Conservation (phyloP, 1,139 yeast genomes). For the Tardiomyces blankii region DNA sequence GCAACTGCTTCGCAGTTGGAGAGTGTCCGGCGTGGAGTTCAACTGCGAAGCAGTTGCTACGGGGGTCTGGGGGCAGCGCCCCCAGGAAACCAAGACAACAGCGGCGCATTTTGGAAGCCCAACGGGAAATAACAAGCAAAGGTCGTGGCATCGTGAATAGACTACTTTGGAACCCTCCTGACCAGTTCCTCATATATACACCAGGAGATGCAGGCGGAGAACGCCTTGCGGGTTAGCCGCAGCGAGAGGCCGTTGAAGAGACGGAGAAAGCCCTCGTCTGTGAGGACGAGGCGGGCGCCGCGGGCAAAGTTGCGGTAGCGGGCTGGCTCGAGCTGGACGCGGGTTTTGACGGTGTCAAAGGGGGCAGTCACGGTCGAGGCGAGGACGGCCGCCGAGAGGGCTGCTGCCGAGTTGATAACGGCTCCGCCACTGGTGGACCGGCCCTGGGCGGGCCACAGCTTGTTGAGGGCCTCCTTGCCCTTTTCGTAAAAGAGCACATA, state of each 20-base stretch:
- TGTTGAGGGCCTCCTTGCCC: constrained; percentile 38
- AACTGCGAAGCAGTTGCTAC: no score
- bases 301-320: constrained; percentile 31
- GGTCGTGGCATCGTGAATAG: background rate
- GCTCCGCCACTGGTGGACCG: constrained; percentile 36
- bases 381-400: constrained; percentile 60
- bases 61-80: no score
- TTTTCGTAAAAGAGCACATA: constrained; percentile 79
- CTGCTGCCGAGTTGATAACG: constrained; percentile 56
- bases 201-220: constrained; percentile 96
- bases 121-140: background rate
- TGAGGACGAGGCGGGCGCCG: constrained; percentile 31
- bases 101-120: no score
- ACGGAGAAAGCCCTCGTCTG: constrained; percentile 49
- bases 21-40: no score
- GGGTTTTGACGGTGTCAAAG: constrained; percentile 85
- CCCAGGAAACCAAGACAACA: no score
- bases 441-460: constrained; percentile 10
- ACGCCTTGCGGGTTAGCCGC: constrained; percentile 72
- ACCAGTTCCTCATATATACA: constrained; percentile 86
- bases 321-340: constrained; percentile 63
- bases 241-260: constrained; percentile 78
- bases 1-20: no score
- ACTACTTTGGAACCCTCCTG: background rate
- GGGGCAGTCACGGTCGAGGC: constrained; percentile 91